phyloP scores from a whole-genome alignment of 176 grass and related monocot species.

The Raddia guianensis region DNA sequence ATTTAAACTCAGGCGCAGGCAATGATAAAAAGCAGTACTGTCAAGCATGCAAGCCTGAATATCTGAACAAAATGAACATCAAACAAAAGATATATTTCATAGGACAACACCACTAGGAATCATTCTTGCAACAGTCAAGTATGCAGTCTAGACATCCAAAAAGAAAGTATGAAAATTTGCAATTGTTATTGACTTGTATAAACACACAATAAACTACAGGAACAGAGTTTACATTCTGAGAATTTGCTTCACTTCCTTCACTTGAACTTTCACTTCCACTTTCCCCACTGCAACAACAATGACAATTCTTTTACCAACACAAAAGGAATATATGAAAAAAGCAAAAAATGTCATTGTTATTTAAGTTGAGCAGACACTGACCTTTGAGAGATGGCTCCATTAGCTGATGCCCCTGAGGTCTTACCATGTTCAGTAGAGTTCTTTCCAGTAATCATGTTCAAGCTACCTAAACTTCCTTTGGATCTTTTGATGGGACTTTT shows the following conservation, averaged over 20 bases:
- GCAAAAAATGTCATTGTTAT: conserved; percentile 18
- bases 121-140: too few relatives aligned
- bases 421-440: conserved; percentile 62
- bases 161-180: background rate
- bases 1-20: conserved; percentile 11
- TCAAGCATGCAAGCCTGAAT: conserved; percentile 1
- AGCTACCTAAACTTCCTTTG: conserved; percentile 96
- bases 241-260: conserved; percentile 85
- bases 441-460: conserved; percentile 91
- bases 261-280: conserved; percentile 84
- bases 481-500: conserved; percentile 80
- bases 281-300: conserved; percentile 71
- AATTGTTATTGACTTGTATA: background rate
- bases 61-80: background rate
- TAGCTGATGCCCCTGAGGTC: conserved; percentile 71
- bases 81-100: background rate
- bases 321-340: conserved; percentile 3
- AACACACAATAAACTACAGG: background rate
- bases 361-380: conserved; percentile 44
- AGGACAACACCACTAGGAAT: background rate
- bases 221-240: conserved; percentile 73
- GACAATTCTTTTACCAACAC: conserved; percentile 43
- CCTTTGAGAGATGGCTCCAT: conserved; percentile 73
- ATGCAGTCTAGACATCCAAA: background rate
- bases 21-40: background rate